phyloP scores from a whole-genome alignment of 805 yeast genomes.

The Lipomyces chichibuensis region DNA sequence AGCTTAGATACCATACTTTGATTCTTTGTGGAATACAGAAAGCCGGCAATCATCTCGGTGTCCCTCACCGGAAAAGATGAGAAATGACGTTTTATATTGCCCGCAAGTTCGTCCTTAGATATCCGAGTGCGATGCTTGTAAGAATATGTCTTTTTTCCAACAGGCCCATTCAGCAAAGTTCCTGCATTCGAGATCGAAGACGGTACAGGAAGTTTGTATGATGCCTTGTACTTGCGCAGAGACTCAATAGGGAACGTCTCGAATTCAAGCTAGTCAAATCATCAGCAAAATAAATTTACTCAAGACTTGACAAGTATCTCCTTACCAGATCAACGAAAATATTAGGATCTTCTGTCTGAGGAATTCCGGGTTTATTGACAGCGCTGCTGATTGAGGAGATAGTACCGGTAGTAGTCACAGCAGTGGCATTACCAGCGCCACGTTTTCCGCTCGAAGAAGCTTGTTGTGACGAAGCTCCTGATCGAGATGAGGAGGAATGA shows the following conservation, averaged over 20 bases:
- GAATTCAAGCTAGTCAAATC: conserved; percentile 58
- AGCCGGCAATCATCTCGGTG: conserved; percentile 83
- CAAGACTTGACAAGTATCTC: not conserved
- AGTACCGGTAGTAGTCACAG: not conserved
- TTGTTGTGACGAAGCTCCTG: not conserved
- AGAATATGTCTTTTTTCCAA: conserved; percentile 70
- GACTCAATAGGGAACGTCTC: conserved; percentile 60
- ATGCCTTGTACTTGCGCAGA: conserved; percentile 69
- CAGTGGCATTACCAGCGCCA: conserved; percentile 1
- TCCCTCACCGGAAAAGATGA: conserved; percentile 64
- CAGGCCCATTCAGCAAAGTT: conserved; percentile 64
- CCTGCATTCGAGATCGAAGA: conserved; percentile 70
- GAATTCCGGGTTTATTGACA: conserved; percentile 1
- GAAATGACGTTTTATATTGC: conserved; percentile 70
- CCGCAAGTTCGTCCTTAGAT: conserved; percentile 62
- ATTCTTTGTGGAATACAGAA: conserved; percentile 80
- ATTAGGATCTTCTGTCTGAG: conserved; percentile 14
- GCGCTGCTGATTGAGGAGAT: not conserved
- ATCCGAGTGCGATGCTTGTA: conserved; percentile 51
- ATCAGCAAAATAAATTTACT: not conserved
- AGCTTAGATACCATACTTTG: conserved; percentile 49
- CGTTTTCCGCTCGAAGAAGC: conserved; percentile 10
- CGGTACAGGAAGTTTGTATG: conserved; percentile 59
- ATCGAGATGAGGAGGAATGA: not conserved
- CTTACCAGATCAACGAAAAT: conserved; percentile 22